A percentile compares a stretch with the other conserved stretches of the same genome.
Conservation (phyloP, 176 grass and related monocot species). For the Carex scoparia region DNA sequence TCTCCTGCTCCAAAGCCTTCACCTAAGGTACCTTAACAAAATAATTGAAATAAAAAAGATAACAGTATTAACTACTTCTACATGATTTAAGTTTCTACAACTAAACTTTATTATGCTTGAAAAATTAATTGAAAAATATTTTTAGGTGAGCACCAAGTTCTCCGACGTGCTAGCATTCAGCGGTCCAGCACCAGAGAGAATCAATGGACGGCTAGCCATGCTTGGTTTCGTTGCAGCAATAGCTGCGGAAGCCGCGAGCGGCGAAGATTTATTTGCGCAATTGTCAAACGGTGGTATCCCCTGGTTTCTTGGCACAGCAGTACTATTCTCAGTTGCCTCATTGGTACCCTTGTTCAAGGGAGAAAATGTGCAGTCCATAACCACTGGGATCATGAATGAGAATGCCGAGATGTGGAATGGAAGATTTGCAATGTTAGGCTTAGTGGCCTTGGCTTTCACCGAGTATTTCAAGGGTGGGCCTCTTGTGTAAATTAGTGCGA, state of each 20-base stretch:
- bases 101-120: background rate
- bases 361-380: constrained; percentile 35
- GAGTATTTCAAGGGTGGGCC: constrained; percentile 78
- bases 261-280: background rate
- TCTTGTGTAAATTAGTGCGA: constrained; percentile 33
- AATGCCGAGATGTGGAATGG: constrained; percentile 90
- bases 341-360: constrained; percentile 63
- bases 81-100: background rate
- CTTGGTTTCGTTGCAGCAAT: constrained; percentile 17
- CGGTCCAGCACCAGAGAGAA: constrained; percentile 28
- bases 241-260: constrained; percentile 14
- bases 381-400: constrained; percentile 30
- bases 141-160: constrained; percentile 31
- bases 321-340: constrained; percentile 49
- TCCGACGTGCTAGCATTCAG: constrained; percentile 27
- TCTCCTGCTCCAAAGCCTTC: constrained; percentile 18
- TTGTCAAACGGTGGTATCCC: constrained; percentile 28
- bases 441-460: constrained; percentile 69
- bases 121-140: background rate
- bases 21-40: constrained; percentile 15
- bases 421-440: constrained; percentile 70
- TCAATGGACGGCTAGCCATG: constrained; percentile 32
- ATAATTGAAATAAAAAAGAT: background rate
- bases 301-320: constrained; percentile 39
- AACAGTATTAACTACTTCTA: background rate